Conservation (phyloP, 73 alveolate genomes). For the Diophrys sp. region DNA sequence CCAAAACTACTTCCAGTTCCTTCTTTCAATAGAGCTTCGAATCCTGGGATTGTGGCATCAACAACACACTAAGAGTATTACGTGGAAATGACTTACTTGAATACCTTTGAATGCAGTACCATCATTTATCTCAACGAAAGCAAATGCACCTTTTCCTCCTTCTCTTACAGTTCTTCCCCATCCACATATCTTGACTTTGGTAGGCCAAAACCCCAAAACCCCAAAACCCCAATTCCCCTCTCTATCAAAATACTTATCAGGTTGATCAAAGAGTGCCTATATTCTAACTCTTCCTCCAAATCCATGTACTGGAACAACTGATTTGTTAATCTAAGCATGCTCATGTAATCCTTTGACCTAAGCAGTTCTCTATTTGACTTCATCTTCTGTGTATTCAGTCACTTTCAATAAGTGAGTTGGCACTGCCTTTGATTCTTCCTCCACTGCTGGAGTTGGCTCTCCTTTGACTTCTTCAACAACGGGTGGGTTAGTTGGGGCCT, state of each 20-base stretch:
- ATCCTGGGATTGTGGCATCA: slow-evolving; percentile 63
- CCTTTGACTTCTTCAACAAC: neutral
- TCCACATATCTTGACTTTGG: slow-evolving; percentile 76
- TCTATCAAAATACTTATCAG: slow-evolving; percentile 13
- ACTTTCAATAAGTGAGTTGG: neutral
- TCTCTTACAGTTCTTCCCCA: slow-evolving; percentile 94
- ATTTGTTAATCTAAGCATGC: neutral
- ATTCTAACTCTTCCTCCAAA: slow-evolving; percentile 65
- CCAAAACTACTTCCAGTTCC: slow-evolving; percentile 75
- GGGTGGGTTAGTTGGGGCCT: neutral
- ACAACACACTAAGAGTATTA: too few relatives aligned
- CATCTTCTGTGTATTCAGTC: neutral
- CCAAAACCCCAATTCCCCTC: too few relatives aligned
- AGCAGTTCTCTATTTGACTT: neutral
- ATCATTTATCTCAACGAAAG: slow-evolving; percentile 90
- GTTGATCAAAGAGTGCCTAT: slow-evolving; percentile 37
- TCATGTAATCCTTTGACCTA: neutral
- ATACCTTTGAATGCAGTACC: slow-evolving; percentile 88
- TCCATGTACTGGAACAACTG: neutral
- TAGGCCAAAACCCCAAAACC: too few relatives aligned
- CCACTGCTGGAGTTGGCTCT: neutral
- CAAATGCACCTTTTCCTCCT: slow-evolving; percentile 86
- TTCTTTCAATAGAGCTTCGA: slow-evolving; percentile 49
- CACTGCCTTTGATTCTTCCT: neutral
- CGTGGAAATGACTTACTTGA: too few relatives aligned